Conservation (phyloP, 139 green algal species). For the Chlorella sorokiniana region DNA sequence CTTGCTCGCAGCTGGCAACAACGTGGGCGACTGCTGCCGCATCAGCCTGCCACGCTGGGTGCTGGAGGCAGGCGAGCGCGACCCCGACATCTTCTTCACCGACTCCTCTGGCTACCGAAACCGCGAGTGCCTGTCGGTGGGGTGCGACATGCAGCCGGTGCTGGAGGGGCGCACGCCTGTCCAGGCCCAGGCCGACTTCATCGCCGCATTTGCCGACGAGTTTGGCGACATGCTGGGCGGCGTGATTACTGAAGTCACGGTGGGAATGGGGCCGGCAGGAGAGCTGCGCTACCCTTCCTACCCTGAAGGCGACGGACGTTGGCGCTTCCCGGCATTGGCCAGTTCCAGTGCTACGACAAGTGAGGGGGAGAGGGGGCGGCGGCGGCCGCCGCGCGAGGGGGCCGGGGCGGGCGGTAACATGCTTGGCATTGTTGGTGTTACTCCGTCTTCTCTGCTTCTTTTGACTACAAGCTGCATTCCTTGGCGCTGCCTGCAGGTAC, state of each 20-base stretch:
- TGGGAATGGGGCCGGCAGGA: slow-evolving; percentile 94
- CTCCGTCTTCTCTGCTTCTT: neutral
- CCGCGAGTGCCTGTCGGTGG: slow-evolving; percentile 92
- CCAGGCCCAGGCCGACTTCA: slow-evolving; percentile 93
- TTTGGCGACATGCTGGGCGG: slow-evolving; percentile 72
- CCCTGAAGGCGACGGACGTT: slow-evolving; percentile 91
- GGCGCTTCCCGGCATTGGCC: slow-evolving; percentile 96
- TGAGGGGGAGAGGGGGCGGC: neutral
- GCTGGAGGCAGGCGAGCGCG: slow-evolving; percentile 79
- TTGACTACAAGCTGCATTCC: neutral
- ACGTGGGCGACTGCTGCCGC: slow-evolving; percentile 90
- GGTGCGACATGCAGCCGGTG: slow-evolving; percentile 84
- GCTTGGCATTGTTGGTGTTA: neutral
- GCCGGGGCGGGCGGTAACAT: neutral
- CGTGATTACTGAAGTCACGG: slow-evolving; percentile 90
- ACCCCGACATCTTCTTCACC: slow-evolving; percentile 97
- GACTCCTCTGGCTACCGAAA: slow-evolving; percentile 88
- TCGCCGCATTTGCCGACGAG: slow-evolving; percentile 84
- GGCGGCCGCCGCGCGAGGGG: too few relatives aligned
- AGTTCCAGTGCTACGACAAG: slow-evolving; percentile 99
- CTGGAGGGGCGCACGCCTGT: slow-evolving; percentile 88
- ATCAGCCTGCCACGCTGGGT: slow-evolving; percentile 97
- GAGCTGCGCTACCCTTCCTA: slow-evolving; percentile 99
- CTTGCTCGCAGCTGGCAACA: slow-evolving; percentile 80
- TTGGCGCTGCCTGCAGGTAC: slow-evolving; percentile 61